These are phyloP conservation scores for cucumber (Cucumis sativus) DNA, from an alignment of 306 rosid genomes.

Conservation along the genomic window Cucumber_9930_V3 NC_026661.2:19393501-19394000, in stretches of 20 bases:
- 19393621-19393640: conserved; percentile 58
- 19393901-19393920: too few species aligned
- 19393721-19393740: background rate
- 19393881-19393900: too few species aligned
- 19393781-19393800: background rate
- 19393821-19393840: too few species aligned
- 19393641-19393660: conserved; percentile 65
- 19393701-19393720: conserved; percentile 41
- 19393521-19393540: conserved; percentile 49
- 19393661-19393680: conserved; percentile 58
- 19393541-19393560: conserved; percentile 58
- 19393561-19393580: conserved; percentile 65
- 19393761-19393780: background rate
- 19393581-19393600: conserved; percentile 19
- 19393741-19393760: too few species aligned
- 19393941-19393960: too few species aligned
- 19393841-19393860: too few species aligned
- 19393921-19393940: too few species aligned
- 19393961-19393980: too few species aligned
- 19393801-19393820: too few species aligned
- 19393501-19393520: conserved; percentile 85
- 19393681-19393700: conserved; percentile 42
- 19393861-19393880: too few species aligned
- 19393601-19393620: background rate
- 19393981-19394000: too few species aligned